Evolutionary conservation across 805 yeast species (phyloP), one percentile per base, ranked within the genome.

Genomic region (Saccharomycopsis javanensis): DNA sequence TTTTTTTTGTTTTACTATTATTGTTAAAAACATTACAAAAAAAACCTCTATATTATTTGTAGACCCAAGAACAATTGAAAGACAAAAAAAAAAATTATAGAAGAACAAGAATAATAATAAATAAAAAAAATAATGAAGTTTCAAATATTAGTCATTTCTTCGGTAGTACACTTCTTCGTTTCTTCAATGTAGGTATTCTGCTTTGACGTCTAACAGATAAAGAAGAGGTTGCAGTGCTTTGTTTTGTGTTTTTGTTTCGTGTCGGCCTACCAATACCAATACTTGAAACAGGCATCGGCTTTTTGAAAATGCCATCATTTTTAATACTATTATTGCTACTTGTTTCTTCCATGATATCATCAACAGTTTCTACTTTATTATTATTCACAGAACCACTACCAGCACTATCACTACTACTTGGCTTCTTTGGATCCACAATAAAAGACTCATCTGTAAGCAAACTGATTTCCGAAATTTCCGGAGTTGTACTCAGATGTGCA

Each of bases 151-250:
- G 8, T 23, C 25, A 42, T 20, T 42, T 42, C 28, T 42, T 42
- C 5, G 48, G 48, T 16, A 42, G 25, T 10, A 20, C n/a, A 42
- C 48, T 42, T 4, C 48, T 16, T 20, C 25, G 48, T 25, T 42
- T 42, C 16, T 42, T 42, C 48, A 42, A 42, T 5, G 48, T 42
- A 23, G 62, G 62, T 37, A 60, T 60, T 34, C 57, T 37, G 16
- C 59, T 55, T 45, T 57, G 59, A 8, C 61, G 58, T 20, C 57
- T 53, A 18, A 33, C 23, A 10, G 54, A 4, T 5, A 35, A 23
- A 5, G 57, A 55, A 15, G 57, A 20, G 11, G 38, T 4, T 37
- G 33, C n/a, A 25, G 35, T 15, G 3, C 18, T 15, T 7, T 25
- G 18, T 30, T 34, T 34, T 7, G 18, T 3, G 10, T 13, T 20